A percentile compares a stretch with the other conserved stretches of the same genome.
Conservation (phyloP, 2,329 filamentous ascomycete species). For the Ophiostoma sp. region DNA sequence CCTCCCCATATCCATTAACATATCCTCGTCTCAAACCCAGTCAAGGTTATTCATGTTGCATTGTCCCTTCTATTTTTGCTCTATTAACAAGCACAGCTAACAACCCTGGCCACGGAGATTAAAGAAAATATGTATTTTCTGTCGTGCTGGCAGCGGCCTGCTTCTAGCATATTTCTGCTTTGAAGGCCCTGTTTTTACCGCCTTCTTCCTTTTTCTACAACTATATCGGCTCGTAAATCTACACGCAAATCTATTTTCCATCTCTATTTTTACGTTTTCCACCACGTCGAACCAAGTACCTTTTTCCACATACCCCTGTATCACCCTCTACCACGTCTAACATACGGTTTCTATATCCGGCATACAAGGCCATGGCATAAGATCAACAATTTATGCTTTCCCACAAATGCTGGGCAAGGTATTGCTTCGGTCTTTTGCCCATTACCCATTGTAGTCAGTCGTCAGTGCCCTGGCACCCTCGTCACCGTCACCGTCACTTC, state of each 20-base stretch:
- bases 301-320: conserved; percentile 19
- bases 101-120: conserved; percentile 13
- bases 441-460: neutral
- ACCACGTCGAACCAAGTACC: neutral
- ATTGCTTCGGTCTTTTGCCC: conserved; percentile 18
- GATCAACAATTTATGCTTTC: conserved; percentile 55
- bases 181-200: neutral
- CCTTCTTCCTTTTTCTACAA: neutral
- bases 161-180: neutral
- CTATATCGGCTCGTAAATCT: neutral
- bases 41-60: conserved; percentile 13
- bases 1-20: conserved; percentile 6
- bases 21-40: neutral
- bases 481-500: neutral
- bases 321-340: conserved; percentile 1
- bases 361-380: conserved; percentile 50
- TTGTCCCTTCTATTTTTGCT: conserved; percentile 11
- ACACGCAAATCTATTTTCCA: neutral
- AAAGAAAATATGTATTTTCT: conserved; percentile 3
- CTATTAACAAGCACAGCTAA: neutral
- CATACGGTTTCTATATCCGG: conserved; percentile 47
- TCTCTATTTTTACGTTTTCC: neutral
- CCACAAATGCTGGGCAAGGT: conserved; percentile 43
- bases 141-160: neutral
- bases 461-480: conserved; percentile 5